Percentiles rank a stretch among this genome's conserved stretches.
These are phyloP conservation scores for Rhinocladiella mackenziei DNA, from an alignment of 2,329 filamentous ascomycete genomes.

Conservation along the genomic window DNA sequence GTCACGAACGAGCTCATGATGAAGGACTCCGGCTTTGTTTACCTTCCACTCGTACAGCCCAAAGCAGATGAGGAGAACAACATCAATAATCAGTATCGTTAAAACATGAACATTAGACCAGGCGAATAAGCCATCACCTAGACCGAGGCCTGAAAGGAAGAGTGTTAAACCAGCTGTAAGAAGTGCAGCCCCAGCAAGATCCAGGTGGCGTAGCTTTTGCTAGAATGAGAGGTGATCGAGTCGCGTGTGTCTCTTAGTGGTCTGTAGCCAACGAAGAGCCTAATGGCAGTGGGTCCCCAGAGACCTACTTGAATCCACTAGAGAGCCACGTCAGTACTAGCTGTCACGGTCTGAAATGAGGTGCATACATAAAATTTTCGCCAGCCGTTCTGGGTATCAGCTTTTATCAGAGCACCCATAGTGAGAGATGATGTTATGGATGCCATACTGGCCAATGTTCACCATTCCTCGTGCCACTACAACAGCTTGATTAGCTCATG, in stretches of 20 bases:
- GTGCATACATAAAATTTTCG: slow-evolving; percentile 24
- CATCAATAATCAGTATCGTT: slow-evolving; percentile 15
- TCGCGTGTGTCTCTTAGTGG: slow-evolving; percentile 24
- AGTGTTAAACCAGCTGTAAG: slow-evolving; percentile 21
- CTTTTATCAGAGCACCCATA: slow-evolving; percentile 20
- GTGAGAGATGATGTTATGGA: slow-evolving; percentile 17
- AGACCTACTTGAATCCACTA: slow-evolving; percentile 25
- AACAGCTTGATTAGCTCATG: neutral
- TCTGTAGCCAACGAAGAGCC: slow-evolving; percentile 23
- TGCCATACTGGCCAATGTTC: slow-evolving; percentile 22
- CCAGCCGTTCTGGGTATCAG: slow-evolving; percentile 17
- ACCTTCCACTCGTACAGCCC: slow-evolving; percentile 26
- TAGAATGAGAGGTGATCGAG: slow-evolving; percentile 23
- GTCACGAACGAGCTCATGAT: slow-evolving; percentile 23
- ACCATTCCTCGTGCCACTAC: slow-evolving; percentile 22
- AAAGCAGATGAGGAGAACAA: slow-evolving; percentile 20
- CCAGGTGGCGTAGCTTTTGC: slow-evolving; percentile 24
- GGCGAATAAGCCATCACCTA: slow-evolving; percentile 22
- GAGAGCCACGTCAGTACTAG: slow-evolving; percentile 1
- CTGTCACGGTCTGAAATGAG: neutral
- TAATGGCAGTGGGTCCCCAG: slow-evolving; percentile 22
- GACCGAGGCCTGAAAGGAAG: slow-evolving; percentile 23
- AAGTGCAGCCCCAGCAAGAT: slow-evolving; percentile 19
- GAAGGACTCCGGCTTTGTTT: slow-evolving; percentile 20
- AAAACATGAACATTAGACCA: slow-evolving; percentile 22